These are phyloP conservation scores for Roridomyces roridus DNA, from an alignment of 768 basidiomycete genomes.

Conservation along the genomic window DNA sequence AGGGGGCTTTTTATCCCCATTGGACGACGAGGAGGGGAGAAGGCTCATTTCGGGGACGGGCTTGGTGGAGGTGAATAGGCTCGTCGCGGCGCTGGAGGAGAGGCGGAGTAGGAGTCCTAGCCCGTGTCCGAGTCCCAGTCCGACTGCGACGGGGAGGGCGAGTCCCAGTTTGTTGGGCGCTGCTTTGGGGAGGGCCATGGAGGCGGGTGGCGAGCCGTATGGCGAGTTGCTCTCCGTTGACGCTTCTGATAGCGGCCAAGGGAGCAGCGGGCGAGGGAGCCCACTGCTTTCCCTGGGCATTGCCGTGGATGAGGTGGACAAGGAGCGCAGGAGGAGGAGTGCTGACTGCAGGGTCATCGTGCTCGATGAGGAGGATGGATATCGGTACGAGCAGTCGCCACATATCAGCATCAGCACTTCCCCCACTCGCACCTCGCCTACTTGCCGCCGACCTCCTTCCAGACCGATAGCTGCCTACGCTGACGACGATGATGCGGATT, in stretches of 20 bases:
- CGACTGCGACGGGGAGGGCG: neutral
- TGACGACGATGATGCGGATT: constrained; percentile 24
- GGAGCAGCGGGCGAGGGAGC: constrained; percentile 6
- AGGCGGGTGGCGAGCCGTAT: neutral
- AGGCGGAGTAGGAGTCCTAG: constrained; percentile 9
- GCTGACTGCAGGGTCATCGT: neutral
- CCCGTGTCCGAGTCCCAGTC: neutral
- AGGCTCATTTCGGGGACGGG: constrained; percentile 15
- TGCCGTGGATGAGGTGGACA: constrained; percentile 27
- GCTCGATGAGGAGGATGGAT: neutral
- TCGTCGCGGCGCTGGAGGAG: constrained; percentile 22
- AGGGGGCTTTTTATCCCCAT: constrained; percentile 1
- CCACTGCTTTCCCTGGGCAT: constrained; percentile 24
- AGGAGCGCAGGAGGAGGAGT: constrained; percentile 17
- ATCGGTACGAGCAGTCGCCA: neutral
- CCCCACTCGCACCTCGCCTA: neutral
- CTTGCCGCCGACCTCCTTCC: neutral
- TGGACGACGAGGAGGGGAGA: neutral
- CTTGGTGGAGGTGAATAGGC: constrained; percentile 18
- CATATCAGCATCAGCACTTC: neutral
- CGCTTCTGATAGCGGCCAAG: neutral
- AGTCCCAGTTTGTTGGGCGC: constrained; percentile 15
- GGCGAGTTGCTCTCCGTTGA: neutral
- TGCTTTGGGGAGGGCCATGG: constrained; percentile 3
- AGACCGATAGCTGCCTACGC: constrained; percentile 4